Base-by-base conservation (phyloP, 192 early-diverging fungal species). In the Backusella circina region DNA sequence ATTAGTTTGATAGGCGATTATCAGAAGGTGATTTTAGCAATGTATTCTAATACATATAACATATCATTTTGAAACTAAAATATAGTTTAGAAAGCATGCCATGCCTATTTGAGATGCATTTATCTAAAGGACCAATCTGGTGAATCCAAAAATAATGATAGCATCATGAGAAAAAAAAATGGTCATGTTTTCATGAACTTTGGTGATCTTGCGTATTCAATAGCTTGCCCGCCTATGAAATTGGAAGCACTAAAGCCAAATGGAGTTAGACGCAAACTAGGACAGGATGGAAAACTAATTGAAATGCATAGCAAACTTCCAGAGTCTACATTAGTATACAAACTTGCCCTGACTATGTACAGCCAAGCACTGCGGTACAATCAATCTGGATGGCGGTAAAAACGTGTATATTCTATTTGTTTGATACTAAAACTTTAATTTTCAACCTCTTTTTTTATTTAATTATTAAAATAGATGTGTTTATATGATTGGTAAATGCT, bases 51-150 rank as follows among this genome's bases (percentile, higher is more conserved):
- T 36, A 36, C 16, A 38, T 50, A 37, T 23, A n/a, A n/a, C n/a
- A n/a, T 15, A 31, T 21, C 16, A 5, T 47, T n/a, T 72, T 9
- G 39, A 16, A 26, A 18, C 51, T 32, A 61, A 71, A 67, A 50
- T 21, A 50, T 15, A 33, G 6, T 54, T 44, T 68, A 91, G 90
- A 79, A 81, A 76, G 82, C 92, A 1, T 93, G 90, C 69, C 87
- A 87, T 67, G 92, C 89, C 67, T 93, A 89, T 75, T 80, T 86
- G 9, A 71, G 75, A 73, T 31, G 70, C n/a, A 71, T 31, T 33
- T 38, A 67, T n/a, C 65, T 73, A 16, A 30, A 26, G 61, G 38
- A 65, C 33, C 71, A 54, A 77, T 36, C 26, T n/a, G 12, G 44
- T 0, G 50, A 38, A 26, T 28, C 32, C 2, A 44, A 75, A 41